phyloP scores from a whole-genome alignment of 495 filamentous ascomycete genomes.

The Penicillium macrosclerotiorum region DNA sequence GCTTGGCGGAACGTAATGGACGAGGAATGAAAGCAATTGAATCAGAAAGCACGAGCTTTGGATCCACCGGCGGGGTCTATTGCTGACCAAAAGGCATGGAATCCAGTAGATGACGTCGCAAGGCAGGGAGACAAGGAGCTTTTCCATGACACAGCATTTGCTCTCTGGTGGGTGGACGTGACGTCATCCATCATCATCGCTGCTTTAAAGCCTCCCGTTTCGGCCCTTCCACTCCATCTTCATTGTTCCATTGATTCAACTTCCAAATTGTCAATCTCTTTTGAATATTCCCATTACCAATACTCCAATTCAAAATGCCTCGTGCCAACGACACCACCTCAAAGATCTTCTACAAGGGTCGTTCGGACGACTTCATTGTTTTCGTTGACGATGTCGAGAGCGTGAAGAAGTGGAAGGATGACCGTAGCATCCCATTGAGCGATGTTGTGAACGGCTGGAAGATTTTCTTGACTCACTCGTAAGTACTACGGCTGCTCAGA shows the following conservation, averaged over 20 bases:
- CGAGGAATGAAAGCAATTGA: slow-evolving; percentile 11
- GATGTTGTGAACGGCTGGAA: slow-evolving; percentile 88
- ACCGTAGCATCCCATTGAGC: slow-evolving; percentile 73
- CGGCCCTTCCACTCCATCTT: not conserved
- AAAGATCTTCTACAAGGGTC: slow-evolving; percentile 92
- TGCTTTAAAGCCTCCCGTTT: slow-evolving; percentile 15
- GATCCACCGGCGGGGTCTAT: slow-evolving; percentile 3
- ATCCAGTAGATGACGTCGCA: slow-evolving; percentile 13
- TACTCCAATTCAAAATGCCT: slow-evolving; percentile 56
- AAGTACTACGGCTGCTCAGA: no score
- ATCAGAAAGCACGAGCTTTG: not conserved
- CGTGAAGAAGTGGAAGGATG: slow-evolving; percentile 77
- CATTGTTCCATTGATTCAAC: slow-evolving; percentile 3
- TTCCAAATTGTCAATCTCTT: slow-evolving; percentile 1
- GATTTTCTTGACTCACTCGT: slow-evolving; percentile 91
- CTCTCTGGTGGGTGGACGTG: slow-evolving; percentile 11
- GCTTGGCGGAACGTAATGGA: slow-evolving; percentile 14
- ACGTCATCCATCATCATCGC: slow-evolving; percentile 33
- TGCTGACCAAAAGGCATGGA: not conserved
- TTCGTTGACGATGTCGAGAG: slow-evolving; percentile 73
- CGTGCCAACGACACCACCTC: slow-evolving; percentile 70
- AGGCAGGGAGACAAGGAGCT: slow-evolving; percentile 8
- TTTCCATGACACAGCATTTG: slow-evolving; percentile 16
- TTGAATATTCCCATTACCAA: slow-evolving; percentile 2
- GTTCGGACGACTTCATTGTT: slow-evolving; percentile 84